phyloP scores from a whole-genome alignment of 495 filamentous ascomycete species.

The Hypoxylon cercidicola region DNA sequence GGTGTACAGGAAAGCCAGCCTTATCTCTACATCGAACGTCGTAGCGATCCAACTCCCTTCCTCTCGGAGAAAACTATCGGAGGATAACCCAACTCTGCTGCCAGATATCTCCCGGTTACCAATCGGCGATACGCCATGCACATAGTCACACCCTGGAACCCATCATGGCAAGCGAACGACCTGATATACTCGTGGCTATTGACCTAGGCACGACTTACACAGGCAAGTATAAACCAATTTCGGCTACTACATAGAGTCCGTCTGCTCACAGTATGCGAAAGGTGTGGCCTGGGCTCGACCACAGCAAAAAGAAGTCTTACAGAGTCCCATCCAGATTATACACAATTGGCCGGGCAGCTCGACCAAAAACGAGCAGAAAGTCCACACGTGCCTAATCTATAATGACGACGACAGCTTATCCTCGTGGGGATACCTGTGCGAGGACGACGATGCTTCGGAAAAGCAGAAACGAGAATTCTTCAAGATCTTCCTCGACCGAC shows the following conservation, averaged over 20 bases:
- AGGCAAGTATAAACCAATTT: conserved; percentile 50
- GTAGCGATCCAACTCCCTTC: no score
- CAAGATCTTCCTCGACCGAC: conserved; percentile 67
- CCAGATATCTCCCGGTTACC: not conserved
- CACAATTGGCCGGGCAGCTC: conserved; percentile 69
- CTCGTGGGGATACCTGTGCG: conserved; percentile 69
- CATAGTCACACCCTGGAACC: conserved; percentile 1
- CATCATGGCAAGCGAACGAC: conserved; percentile 40
- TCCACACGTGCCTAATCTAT: conserved; percentile 67
- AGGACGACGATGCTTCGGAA: conserved; percentile 53
- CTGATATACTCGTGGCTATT: conserved; percentile 68
- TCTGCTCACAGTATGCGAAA: conserved; percentile 12
- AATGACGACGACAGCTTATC: conserved; percentile 50
- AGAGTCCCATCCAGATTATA: conserved; percentile 63
- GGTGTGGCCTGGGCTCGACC: conserved; percentile 33
- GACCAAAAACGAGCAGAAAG: conserved; percentile 65
- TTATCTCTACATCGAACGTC: no score
- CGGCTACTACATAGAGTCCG: conserved; percentile 4
- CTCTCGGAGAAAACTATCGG: not conserved
- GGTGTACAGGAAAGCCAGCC: no score
- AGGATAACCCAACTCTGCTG: not conserved
- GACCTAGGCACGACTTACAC: conserved; percentile 73
- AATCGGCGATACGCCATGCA: conserved; percentile 17
- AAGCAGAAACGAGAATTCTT: conserved; percentile 63
- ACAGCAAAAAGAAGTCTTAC: conserved; percentile 32